A percentile compares a stretch with the other conserved stretches of the same genome.
Conservation (phyloP, 352 stramenopile genomes). For the Hyaloperonospora arabidopsidis region DNA sequence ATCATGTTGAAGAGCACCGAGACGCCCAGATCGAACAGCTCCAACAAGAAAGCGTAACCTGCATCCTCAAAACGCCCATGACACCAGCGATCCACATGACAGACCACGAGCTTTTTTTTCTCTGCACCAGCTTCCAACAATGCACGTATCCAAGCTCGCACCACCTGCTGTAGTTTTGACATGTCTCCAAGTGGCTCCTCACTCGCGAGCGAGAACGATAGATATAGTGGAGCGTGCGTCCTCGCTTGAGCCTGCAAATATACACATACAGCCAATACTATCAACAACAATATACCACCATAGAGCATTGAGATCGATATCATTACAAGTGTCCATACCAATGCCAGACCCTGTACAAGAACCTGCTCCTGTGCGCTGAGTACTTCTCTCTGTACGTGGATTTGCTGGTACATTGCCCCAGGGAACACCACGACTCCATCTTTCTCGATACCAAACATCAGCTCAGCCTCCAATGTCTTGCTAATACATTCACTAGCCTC, state of each 20-base stretch:
- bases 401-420: slow-evolving; percentile 63
- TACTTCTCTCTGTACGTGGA: slow-evolving; percentile 19
- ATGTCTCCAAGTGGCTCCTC: background rate
- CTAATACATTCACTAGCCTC: slow-evolving; percentile 44
- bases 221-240: slow-evolving; percentile 48
- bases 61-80: slow-evolving; percentile 10
- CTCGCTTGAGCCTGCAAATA: slow-evolving; percentile 37
- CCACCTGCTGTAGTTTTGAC: slow-evolving; percentile 7
- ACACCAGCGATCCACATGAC: slow-evolving; percentile 64
- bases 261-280: background rate
- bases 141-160: slow-evolving; percentile 32
- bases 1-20: slow-evolving; percentile 59
- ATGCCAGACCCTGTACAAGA: slow-evolving; percentile 30
- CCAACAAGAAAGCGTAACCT: slow-evolving; percentile 31
- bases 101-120: slow-evolving; percentile 50
- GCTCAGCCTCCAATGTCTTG: slow-evolving; percentile 52
- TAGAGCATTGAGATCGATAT: no score
- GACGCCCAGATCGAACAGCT: slow-evolving; percentile 33
- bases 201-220: slow-evolving; percentile 48
- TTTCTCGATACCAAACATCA: slow-evolving; percentile 50
- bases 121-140: slow-evolving; percentile 33
- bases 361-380: slow-evolving; percentile 25
- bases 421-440: slow-evolving; percentile 19
- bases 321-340: slow-evolving; percentile 7
- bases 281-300: no score